Percentiles rank a stretch among this genome's conserved stretches.
Conservation (phyloP, 2,329 filamentous ascomycete genomes). For the Penicillium griseofulvum region DNA sequence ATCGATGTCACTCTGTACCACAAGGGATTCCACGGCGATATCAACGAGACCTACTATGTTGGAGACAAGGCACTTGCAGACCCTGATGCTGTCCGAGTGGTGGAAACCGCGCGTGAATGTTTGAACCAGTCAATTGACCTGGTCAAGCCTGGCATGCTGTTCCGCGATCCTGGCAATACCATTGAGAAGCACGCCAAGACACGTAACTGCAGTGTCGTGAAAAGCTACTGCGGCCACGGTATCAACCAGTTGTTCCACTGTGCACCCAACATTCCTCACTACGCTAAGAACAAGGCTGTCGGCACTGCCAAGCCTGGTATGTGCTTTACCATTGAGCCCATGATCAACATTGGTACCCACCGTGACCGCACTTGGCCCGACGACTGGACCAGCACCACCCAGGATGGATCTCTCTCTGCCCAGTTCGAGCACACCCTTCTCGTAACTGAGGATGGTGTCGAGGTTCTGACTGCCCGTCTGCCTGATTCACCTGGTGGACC, state of each 20-base stretch:
- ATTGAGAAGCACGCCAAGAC: conserved; percentile 95
- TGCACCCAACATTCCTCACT: conserved; percentile 92
- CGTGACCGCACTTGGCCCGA: conserved; percentile 96
- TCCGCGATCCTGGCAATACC: conserved; percentile 88
- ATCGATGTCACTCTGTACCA: conserved; percentile 95
- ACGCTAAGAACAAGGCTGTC: conserved; percentile 97
- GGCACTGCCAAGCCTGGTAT: conserved; percentile 92
- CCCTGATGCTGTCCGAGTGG: conserved; percentile 82
- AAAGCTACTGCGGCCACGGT: conserved; percentile 94
- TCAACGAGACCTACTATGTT: conserved; percentile 99
- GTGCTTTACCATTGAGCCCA: conserved; percentile 99
- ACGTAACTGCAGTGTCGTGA: conserved; percentile 82
- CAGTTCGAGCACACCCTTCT: conserved; percentile 92
- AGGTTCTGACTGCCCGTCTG: conserved; percentile 72
- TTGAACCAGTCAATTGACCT: conserved; percentile 86
- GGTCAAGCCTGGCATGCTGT: conserved; percentile 88
- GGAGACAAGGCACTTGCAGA: conserved; percentile 82
- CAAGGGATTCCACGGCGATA: conserved; percentile 88
- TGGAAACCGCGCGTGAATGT: conserved; percentile 85
- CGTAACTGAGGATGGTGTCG: conserved; percentile 78
- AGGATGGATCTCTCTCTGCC: conserved; percentile 83
- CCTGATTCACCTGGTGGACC: conserved; percentile 73
- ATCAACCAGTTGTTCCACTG: conserved; percentile 93
- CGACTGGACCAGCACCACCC: conserved; percentile 95
- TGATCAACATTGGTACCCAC: conserved; percentile 91